Conservation (phyloP, 371 early-diverging fungal species). For the Circinella minor region DNA sequence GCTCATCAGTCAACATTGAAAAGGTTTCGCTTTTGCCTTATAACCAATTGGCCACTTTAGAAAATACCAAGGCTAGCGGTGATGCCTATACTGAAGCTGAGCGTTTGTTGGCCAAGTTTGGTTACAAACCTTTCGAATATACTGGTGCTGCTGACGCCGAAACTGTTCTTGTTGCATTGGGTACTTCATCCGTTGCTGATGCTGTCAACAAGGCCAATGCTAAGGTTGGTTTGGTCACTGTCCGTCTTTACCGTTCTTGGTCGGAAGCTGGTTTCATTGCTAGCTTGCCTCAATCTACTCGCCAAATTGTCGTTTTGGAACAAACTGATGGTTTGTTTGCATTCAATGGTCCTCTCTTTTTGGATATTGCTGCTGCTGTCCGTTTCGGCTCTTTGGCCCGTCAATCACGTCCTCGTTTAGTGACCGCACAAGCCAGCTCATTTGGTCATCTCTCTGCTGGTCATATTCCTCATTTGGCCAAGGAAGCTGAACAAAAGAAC, state of each 20-base stretch:
- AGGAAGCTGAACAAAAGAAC: constrained; percentile 39
- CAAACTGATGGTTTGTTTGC: constrained; percentile 59
- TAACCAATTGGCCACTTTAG: constrained; percentile 36
- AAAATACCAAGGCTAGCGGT: constrained; percentile 13
- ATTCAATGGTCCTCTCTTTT: constrained; percentile 65
- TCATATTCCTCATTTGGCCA: constrained; percentile 48
- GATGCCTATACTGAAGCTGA: constrained; percentile 52
- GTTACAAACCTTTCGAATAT: constrained; percentile 83
- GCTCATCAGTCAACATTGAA: constrained; percentile 56
- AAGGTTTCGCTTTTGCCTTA: constrained; percentile 55
- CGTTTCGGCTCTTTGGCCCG: constrained; percentile 56
- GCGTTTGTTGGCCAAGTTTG: constrained; percentile 56
- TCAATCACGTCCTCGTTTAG: constrained; percentile 42
- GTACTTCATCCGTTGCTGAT: constrained; percentile 49
- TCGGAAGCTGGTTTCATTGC: constrained; percentile 69
- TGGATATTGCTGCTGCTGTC: constrained; percentile 75
- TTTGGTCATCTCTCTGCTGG: constrained; percentile 40
- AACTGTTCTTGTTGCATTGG: constrained; percentile 77
- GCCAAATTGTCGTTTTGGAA: constrained; percentile 62
- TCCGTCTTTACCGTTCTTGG: constrained; percentile 86
- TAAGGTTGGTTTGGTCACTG: constrained; percentile 71
- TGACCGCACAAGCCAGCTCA: constrained; percentile 49
- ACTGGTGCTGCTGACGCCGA: constrained; percentile 72
- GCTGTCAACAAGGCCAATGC: constrained; percentile 45
- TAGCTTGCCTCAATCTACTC: constrained; percentile 65